These are phyloP conservation scores for Monilinia fructigena DNA, from an alignment of 2,329 filamentous ascomycete species.

Conservation along the genomic window DNA sequence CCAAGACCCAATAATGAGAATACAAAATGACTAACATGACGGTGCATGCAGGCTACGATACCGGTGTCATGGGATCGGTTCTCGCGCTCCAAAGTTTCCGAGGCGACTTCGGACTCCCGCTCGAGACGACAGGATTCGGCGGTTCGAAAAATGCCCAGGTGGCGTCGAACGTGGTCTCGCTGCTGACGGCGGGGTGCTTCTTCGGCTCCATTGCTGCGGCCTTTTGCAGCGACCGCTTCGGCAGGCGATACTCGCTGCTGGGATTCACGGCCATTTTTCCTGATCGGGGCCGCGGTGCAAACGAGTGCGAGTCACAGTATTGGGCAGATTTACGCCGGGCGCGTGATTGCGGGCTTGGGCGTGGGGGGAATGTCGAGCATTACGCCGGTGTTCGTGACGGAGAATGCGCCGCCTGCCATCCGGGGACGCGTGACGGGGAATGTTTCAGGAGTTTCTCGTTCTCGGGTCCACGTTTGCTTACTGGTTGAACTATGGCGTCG, in stretches of 20 bases:
- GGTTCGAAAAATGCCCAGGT: constrained; percentile 28
- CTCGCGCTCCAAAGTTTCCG: constrained; percentile 34
- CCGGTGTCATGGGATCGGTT: constrained; percentile 35
- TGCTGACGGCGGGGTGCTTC: constrained; percentile 54
- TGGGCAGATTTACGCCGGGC: constrained; percentile 31
- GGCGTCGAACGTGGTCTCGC: constrained; percentile 46
- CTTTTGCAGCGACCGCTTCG: constrained; percentile 48
- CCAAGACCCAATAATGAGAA: not conserved
- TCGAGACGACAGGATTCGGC: constrained; percentile 27
- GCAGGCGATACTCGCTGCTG: constrained; percentile 48
- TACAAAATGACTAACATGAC: constrained; percentile 18
- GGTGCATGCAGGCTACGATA: constrained; percentile 31
- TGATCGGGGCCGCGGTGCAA: constrained; percentile 35
- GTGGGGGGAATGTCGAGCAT: constrained; percentile 49
- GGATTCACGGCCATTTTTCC: constrained; percentile 45
- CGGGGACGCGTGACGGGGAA: constrained; percentile 43
- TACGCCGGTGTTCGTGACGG: constrained; percentile 48
- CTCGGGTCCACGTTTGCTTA: constrained; percentile 47
- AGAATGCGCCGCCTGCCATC: constrained; percentile 47
- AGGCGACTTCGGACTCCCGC: constrained; percentile 33
- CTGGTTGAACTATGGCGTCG: constrained; percentile 53
- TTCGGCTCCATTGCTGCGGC: constrained; percentile 51
- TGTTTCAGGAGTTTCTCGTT: constrained; percentile 47
- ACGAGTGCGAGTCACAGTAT: constrained; percentile 25
- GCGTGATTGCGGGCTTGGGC: constrained; percentile 39